Evolutionary conservation across 2,329 filamentous ascomycete species (phyloP), one percentile per base, ranked within the genome.

Genomic region (Dactylellina drechsleri): DNA sequence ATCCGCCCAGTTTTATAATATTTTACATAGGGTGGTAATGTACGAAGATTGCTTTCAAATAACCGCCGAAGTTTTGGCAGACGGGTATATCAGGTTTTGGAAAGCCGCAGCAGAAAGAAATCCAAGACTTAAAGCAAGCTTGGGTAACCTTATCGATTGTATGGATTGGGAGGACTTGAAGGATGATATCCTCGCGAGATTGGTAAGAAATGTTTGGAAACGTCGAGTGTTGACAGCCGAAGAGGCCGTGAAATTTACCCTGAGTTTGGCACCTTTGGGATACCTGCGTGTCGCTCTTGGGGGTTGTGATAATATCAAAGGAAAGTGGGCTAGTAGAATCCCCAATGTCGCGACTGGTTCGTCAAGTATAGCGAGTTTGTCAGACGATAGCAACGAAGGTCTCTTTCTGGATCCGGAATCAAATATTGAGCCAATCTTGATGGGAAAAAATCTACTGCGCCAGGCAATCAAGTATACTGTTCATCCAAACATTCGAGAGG

Each of bases 11-110:
- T 75, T 75, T 18, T 68, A 59, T 15, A 52, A 43, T 1, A 45
- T 64, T 1, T 36, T 66, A 13, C 52, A 67, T 23, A 53, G 64
- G 12, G 64, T 75, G 3, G 28, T 10, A 5, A 65, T 68, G 15
- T 67, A 68, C 31, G 12, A 65, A n/a, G 53, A 68, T 36, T 75
- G 64, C 23, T 75, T 68, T 18, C 41, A 13, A 1, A 23, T 65
- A 13, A 16, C 43, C 4, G 53, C 64, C 2, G 64, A 59, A 4
- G 36, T 59, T 2, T 47, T 75, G 1, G 28, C 64, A 2, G 36
- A 64, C 10, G 58, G 45, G 8, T 75, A 64, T 26, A 10, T 75
- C 4, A 6, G 2, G 1, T 65, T 54, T n/a, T 75, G 58, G 71
- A 6, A 49, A 13, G 18, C 15, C 10, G 28, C 26, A n/a, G 36